Conservation (phyloP, 441 rosid genomes). For the Pelargonium australe region DNA sequence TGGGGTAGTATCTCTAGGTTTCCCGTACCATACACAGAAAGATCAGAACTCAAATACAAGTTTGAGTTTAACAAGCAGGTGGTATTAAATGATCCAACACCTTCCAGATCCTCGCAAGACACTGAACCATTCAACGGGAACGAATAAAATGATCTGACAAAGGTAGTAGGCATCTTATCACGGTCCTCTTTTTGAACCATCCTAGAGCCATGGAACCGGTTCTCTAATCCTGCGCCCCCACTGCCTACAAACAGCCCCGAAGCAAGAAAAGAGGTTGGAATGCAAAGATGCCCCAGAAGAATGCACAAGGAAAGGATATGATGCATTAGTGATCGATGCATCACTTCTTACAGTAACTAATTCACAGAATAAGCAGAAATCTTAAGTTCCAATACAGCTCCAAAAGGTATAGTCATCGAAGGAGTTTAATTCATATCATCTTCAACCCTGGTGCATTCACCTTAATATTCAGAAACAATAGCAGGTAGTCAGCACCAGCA, state of each 20-base stretch:
- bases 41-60: slow-evolving; percentile 53
- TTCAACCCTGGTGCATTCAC: slow-evolving; percentile 4
- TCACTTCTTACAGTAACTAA: slow-evolving; percentile 25
- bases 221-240: slow-evolving; percentile 22
- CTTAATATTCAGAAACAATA: slow-evolving; percentile 10
- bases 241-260: slow-evolving; percentile 25
- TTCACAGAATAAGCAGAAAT: slow-evolving; percentile 15
- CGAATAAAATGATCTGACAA: slow-evolving; percentile 20
- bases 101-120: slow-evolving; percentile 70
- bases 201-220: slow-evolving; percentile 24
- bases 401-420: slow-evolving; percentile 6
- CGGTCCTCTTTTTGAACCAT: slow-evolving; percentile 28
- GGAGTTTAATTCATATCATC: neutral
- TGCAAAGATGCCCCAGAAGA: slow-evolving; percentile 34
- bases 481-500: neutral
- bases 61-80: slow-evolving; percentile 75
- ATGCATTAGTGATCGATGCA: slow-evolving; percentile 43
- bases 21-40: slow-evolving; percentile 61
- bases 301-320: slow-evolving; percentile 40
- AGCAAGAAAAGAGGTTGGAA: slow-evolving; percentile 30
- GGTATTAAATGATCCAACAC: slow-evolving; percentile 88
- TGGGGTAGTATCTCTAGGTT: slow-evolving; percentile 67
- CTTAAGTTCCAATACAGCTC: slow-evolving; percentile 15
- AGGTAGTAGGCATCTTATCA: slow-evolving; percentile 19
- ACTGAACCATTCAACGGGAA: slow-evolving; percentile 26